phyloP scores from a whole-genome alignment of 2,329 filamentous ascomycete species.

The Colletotrichum sp. region DNA sequence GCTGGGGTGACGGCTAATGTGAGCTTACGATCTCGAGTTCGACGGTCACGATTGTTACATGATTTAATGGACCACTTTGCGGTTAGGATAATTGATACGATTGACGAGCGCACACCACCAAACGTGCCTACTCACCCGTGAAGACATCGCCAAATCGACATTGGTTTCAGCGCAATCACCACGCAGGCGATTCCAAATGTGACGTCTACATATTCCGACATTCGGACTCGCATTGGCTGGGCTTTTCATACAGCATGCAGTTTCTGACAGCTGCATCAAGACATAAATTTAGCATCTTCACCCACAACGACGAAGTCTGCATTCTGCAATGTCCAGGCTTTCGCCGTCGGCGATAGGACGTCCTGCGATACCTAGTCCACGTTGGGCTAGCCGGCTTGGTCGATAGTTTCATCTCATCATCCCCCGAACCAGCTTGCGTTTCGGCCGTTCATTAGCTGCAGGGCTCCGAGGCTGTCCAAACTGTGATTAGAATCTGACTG shows the following conservation, averaged over 20 bases:
- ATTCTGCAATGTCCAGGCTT: not conserved
- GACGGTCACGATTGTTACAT: not conserved
- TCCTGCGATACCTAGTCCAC: not conserved
- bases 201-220: not conserved
- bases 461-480: not conserved
- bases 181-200: not conserved
- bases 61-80: not conserved
- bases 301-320: not conserved
- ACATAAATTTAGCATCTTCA: not conserved
- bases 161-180: not conserved
- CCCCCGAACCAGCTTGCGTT: not conserved
- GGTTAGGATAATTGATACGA: not conserved
- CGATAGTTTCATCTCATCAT: not conserved
- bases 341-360: not conserved
- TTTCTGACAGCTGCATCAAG: not conserved
- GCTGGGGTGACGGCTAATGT: conserved; percentile 2
- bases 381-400: not conserved
- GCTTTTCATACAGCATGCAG: not conserved
- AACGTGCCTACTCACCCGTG: not conserved
- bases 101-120: not conserved
- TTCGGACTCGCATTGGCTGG: not conserved
- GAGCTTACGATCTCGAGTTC: not conserved
- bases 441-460: not conserved
- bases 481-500: not conserved
- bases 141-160: not conserved